These are phyloP conservation scores for Candida broadrunensis DNA, from an alignment of 805 yeast genomes.

Conservation along the genomic window DNA sequence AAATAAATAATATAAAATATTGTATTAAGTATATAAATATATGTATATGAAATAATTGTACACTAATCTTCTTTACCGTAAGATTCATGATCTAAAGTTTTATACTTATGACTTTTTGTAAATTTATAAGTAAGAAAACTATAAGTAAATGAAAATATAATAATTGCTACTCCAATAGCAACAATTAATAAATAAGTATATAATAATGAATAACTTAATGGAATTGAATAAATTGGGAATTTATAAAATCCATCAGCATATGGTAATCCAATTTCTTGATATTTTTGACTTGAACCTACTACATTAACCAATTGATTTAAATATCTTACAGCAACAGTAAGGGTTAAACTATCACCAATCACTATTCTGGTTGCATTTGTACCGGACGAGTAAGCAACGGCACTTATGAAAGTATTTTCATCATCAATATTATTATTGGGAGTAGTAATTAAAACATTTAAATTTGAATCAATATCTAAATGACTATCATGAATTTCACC, in stretches of 20 bases:
- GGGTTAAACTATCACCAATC: slow-evolving; percentile 61
- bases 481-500: slow-evolving; percentile 68
- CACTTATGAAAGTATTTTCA: slow-evolving; percentile 46
- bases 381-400: slow-evolving; percentile 60
- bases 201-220: slow-evolving; percentile 22
- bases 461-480: slow-evolving; percentile 57
- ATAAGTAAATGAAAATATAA: slow-evolving; percentile 22
- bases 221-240: slow-evolving; percentile 29
- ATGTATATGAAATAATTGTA: no score
- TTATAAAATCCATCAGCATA: slow-evolving; percentile 38
- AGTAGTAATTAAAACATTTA: slow-evolving; percentile 50
- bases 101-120: slow-evolving; percentile 13
- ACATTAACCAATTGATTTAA: slow-evolving; percentile 20
- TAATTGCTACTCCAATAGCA: slow-evolving; percentile 18
- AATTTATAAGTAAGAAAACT: slow-evolving; percentile 17
- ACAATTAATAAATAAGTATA: slow-evolving; percentile 16
- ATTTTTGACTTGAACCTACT: slow-evolving; percentile 4
- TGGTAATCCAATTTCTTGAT: slow-evolving; percentile 25
- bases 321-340: slow-evolving; percentile 64
- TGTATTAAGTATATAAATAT: no score
- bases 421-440: slow-evolving; percentile 25
- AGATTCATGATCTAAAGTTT: slow-evolving; percentile 22
- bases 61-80: slow-evolving; percentile 17
- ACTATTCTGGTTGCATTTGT: slow-evolving; percentile 57
- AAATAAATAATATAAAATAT: no score